phyloP scores from a whole-genome alignment of 2,329 filamentous ascomycete species.

The Rutstroemia sp. region DNA sequence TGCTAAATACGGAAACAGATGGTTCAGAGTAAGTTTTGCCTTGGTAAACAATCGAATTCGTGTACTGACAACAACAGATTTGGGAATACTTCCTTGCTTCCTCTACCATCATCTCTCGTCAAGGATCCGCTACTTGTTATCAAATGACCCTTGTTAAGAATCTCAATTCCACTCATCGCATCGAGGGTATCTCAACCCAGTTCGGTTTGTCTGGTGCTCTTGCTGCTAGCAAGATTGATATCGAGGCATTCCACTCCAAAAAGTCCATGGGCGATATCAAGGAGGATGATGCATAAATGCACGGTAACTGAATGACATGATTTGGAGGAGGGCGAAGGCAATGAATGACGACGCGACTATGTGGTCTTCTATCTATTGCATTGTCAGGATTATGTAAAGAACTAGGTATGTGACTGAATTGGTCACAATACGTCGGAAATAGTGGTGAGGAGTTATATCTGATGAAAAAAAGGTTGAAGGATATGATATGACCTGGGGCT shows the following conservation, averaged over 20 bases:
- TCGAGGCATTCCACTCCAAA: constrained; percentile 13
- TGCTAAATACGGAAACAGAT: constrained; percentile 90
- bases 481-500: background rate
- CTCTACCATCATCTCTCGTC: constrained; percentile 67
- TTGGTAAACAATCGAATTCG: background rate
- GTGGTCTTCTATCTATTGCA: background rate
- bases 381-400: background rate
- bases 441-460: background rate
- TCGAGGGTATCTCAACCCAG: constrained; percentile 63
- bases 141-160: constrained; percentile 77
- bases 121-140: constrained; percentile 69
- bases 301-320: background rate
- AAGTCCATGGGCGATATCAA: constrained; percentile 1
- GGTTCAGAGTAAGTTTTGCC: constrained; percentile 72
- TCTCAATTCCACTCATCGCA: constrained; percentile 71
- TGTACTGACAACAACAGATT: constrained; percentile 42
- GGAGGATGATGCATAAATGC: constrained; percentile 4
- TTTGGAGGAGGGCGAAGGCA: no score
- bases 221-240: constrained; percentile 25
- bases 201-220: constrained; percentile 58
- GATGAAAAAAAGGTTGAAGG: background rate
- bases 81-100: constrained; percentile 79
- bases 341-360: background rate
- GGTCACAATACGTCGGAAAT: background rate
- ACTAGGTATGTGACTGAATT: background rate